Base-by-base conservation (phyloP, 805 yeast genomes). In the Huiozyma sinensis region DNA sequence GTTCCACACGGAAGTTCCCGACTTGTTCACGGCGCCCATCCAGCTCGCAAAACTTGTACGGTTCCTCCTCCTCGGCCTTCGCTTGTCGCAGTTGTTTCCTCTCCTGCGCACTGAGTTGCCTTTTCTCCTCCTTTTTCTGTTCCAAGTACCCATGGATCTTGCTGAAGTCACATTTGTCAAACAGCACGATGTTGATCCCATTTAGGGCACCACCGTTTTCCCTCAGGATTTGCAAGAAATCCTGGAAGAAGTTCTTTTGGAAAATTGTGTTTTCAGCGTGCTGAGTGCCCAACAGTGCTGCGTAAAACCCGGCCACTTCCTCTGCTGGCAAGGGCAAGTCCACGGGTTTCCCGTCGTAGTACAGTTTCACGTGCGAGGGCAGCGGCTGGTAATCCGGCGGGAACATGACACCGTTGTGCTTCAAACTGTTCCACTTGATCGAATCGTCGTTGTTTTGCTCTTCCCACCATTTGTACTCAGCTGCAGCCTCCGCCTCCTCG, bases 301-400 rank as follows among this genome's bases (percentile, higher is more conserved):
- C 97, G 62, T 73, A 90, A 57, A 88, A 90, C 0, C 96, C 97
- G 0, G 97, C 97, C 33, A 90, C 96, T 63, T 90, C 97, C 64
- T 90, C 98, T 2, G 96, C 97, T 44, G 72, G 83, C 1, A 68
- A 65, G 1, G 95, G 90, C 46, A 90, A 69, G 29, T 68, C 69
- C 0, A 89, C 89, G 0, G 92, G 84, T 50, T 75, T 71, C 0
- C 85, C 86, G 52, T 83, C 82, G 56, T 90, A 89, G 46, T 76
- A 72, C 43, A 90, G 54, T 57, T 83, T 85, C 35, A 89, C 83
- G 54, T 76, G 73, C 5, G 75, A 66, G 0, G 97, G 97, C 38
- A 90, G 66, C 3, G 92, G 88, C 57, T 82, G 89, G 61, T 90
- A 90, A 3, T 77, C 82, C 0, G 97, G 97, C 2, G 98, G 97